Evolutionary conservation across 345 rosid genomes (phyloP), one percentile per base, ranked within the genome.

Genomic region (Iberis pinnata): DNA sequence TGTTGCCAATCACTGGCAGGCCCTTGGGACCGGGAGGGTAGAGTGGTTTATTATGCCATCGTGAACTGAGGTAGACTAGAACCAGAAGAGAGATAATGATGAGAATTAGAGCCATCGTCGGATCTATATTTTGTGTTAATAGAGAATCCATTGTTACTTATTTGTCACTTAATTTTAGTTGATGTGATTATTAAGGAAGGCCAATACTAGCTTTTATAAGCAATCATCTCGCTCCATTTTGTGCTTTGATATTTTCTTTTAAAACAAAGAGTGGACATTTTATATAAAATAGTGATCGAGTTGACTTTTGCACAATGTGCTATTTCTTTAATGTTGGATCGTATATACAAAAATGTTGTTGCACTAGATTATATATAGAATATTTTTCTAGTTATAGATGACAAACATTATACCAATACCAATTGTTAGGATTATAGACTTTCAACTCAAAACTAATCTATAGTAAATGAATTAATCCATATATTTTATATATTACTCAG

Each of bases 21-120:
- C 96, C 97, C 60, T 60, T 82, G 0, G 97, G 97, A 2, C 96
- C 94, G 2, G 90, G 97, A 2, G 97, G 97, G 60, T 65, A 79
- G 0, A 80, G 89, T 14, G 43, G 49, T 52, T 67, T 70, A n/a
- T n/a, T n/a, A 14, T 74, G 51, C 20, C 86, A 76, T 5, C 63
- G 67, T 5, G 65, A 35, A 59, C 64, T 16, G 7, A 77, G 45
- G 17, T 67, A 59, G 15, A 54, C 14, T 32, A 80, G 14, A 47
- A 76, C 49, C 19, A 56, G 40, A 73, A 53, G 24, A 32, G 26
- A 20, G 26, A 50, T 12, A 2, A 36, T 32, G 49, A 27, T 60
- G 6, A 61, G 49, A 3, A 61, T 26, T 41, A 61, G 18, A 61
- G 18, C 14, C 33, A 53, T 35, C 3, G 68, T 47, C 5, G 49